Conservation (phyloP, 768 basidiomycete species). For the Amanita phalloides region DNA sequence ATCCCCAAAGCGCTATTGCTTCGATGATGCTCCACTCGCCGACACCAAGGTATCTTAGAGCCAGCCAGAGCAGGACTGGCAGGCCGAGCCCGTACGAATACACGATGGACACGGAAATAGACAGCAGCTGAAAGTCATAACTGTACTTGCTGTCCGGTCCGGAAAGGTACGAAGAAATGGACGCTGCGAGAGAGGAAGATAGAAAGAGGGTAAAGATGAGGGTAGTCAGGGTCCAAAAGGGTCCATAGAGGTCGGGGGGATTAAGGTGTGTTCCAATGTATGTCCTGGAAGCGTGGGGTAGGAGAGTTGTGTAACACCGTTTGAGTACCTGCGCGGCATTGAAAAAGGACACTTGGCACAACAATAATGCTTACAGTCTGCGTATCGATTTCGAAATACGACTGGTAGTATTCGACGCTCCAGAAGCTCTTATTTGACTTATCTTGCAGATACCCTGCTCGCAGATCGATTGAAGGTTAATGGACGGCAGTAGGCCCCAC, state of each 20-base stretch:
- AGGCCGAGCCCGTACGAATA: constrained; percentile 82
- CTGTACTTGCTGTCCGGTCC: constrained; percentile 43
- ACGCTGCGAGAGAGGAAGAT: constrained; percentile 84
- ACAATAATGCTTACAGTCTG: constrained; percentile 35
- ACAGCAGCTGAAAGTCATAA: constrained; percentile 82
- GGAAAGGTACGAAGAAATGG: constrained; percentile 81
- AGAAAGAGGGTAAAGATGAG: constrained; percentile 90
- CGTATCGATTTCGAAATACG: constrained; percentile 85
- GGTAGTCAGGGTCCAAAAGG: constrained; percentile 97
- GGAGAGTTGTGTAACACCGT: constrained; percentile 68
- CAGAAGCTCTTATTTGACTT: constrained; percentile 50
- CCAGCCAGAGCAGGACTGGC: constrained; percentile 77
- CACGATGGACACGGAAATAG: constrained; percentile 72
- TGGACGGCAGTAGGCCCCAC: background rate
- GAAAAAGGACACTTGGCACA: background rate
- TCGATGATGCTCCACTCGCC: constrained; percentile 87
- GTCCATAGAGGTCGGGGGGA: constrained; percentile 76
- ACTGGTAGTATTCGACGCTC: constrained; percentile 79
- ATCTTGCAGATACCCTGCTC: constrained; percentile 56
- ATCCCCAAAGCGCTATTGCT: constrained; percentile 72
- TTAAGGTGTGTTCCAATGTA: constrained; percentile 55
- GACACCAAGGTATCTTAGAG: constrained; percentile 76
- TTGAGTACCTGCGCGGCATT: constrained; percentile 43
- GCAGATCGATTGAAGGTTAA: background rate
- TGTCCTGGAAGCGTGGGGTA: constrained; percentile 51